Percentiles rank a stretch among this genome's conserved stretches.
phyloP scores from a whole-genome alignment of 495 filamentous ascomycete species.

The Annulohypoxylon bovei region DNA sequence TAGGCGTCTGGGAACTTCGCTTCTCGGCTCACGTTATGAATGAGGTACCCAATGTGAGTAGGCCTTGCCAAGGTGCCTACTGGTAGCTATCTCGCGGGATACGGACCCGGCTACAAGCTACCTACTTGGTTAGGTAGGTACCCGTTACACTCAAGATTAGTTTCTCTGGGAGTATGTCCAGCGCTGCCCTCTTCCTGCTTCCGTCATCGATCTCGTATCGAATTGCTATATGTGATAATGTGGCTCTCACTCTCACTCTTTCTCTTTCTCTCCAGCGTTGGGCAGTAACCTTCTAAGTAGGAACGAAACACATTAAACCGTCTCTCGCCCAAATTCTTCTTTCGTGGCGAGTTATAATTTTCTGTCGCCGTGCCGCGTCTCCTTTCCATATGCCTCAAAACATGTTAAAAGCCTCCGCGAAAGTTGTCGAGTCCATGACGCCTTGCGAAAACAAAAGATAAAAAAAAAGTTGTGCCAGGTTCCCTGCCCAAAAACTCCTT shows the following conservation, averaged over 20 bases:
- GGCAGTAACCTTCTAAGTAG: constrained; percentile 28
- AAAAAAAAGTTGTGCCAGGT: constrained; percentile 31
- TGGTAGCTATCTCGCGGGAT: constrained; percentile 23
- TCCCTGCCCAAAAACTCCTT: constrained; percentile 45
- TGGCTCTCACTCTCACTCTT: not conserved
- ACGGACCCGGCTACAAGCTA: constrained; percentile 8
- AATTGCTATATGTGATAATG: constrained; percentile 19
- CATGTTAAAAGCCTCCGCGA: constrained; percentile 29
- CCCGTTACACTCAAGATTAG: constrained; percentile 17
- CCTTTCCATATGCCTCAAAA: constrained; percentile 40
- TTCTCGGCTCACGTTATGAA: constrained; percentile 16
- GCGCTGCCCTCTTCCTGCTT: constrained; percentile 1
- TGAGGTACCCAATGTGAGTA: constrained; percentile 12
- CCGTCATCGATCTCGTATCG: constrained; percentile 31
- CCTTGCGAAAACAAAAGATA: constrained; percentile 43
- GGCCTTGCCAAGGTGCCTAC: not conserved
- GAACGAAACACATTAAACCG: constrained; percentile 34
- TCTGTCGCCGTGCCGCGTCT: constrained; percentile 34
- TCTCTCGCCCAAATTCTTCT: constrained; percentile 24
- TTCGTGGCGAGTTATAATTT: constrained; percentile 22
- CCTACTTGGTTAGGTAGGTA: constrained; percentile 6
- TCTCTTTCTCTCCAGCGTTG: constrained; percentile 14
- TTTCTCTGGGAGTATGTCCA: constrained; percentile 11
- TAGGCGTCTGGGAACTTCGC: constrained; percentile 1
- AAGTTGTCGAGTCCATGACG: constrained; percentile 39